Percentiles rank a stretch among this genome's conserved stretches.
Conservation (phyloP, 148 eudicot species). For the Dysphania ambrosioides region DNA sequence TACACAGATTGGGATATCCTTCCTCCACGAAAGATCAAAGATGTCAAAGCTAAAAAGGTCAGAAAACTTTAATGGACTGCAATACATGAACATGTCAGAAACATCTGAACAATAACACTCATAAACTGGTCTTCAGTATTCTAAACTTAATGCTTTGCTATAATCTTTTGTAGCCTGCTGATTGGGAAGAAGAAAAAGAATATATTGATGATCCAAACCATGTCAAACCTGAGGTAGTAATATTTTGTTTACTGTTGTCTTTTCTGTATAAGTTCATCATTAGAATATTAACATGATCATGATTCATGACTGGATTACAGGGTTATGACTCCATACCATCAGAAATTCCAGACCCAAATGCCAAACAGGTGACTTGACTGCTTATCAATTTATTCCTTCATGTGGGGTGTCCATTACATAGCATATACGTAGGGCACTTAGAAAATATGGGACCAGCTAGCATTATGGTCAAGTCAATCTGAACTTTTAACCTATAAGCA, state of each 20-base stretch:
- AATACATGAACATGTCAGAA: neutral
- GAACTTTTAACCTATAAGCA: neutral
- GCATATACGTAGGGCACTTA: neutral
- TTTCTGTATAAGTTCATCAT: neutral
- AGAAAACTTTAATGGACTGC: neutral
- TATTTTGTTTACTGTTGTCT: neutral
- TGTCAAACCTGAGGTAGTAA: slow-evolving; percentile 79
- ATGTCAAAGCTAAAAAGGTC: slow-evolving; percentile 79
- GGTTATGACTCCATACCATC: slow-evolving; percentile 88
- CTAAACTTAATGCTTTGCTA: slow-evolving; percentile 4
- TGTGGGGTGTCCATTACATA: neutral
- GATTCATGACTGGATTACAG: slow-evolving; percentile 35
- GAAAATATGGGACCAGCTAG: neutral
- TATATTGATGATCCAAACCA: slow-evolving; percentile 78
- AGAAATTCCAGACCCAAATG: slow-evolving; percentile 93
- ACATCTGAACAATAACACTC: neutral
- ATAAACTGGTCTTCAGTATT: neutral
- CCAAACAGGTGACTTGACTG: slow-evolving; percentile 56
- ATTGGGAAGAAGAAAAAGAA: slow-evolving; percentile 94
- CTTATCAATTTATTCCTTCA: neutral
- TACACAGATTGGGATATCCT: slow-evolving; percentile 96
- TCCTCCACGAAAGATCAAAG: slow-evolving; percentile 87
- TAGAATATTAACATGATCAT: neutral
- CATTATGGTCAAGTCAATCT: neutral
- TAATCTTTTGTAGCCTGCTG: slow-evolving; percentile 62